phyloP scores from a whole-genome alignment of 306 rosid species.

The Vicia villosa region DNA sequence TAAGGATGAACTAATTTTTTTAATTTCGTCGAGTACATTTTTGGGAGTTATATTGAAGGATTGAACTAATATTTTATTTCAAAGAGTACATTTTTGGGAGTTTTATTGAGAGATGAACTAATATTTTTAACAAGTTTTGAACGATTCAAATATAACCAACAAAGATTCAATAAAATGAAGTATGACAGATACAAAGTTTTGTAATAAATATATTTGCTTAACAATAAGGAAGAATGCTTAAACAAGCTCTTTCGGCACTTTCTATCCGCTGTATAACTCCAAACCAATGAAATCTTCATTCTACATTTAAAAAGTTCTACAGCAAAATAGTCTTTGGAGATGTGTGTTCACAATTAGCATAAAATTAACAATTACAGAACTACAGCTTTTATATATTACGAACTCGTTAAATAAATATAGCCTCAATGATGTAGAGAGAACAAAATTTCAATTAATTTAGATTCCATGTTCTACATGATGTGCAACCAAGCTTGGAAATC shows the following conservation, averaged over 20 bases:
- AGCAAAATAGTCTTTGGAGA: slow-evolving; percentile 33
- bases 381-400: slow-evolving; percentile 35
- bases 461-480: slow-evolving; percentile 48
- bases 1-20: too few species aligned
- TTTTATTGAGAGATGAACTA: too few species aligned
- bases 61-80: too few species aligned
- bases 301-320: slow-evolving; percentile 29
- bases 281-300: slow-evolving; percentile 24
- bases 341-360: slow-evolving; percentile 33
- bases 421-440: slow-evolving; percentile 49
- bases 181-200: not conserved
- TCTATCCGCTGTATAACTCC: slow-evolving; percentile 28
- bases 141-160: slow-evolving; percentile 4
- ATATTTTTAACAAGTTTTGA: too few species aligned
- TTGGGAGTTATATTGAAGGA: too few species aligned
- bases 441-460: slow-evolving; percentile 48
- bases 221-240: slow-evolving; percentile 26
- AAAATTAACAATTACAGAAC: slow-evolving; percentile 38
- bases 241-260: slow-evolving; percentile 23
- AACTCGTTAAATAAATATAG: slow-evolving; percentile 44
- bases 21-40: too few species aligned
- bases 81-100: too few species aligned
- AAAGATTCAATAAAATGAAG: not conserved
- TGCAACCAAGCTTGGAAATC: slow-evolving; percentile 46
- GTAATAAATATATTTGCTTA: not conserved